A percentile compares a stretch with the other conserved stretches of the same genome.
Conservation (phyloP, 306 rosid species). For the Trichosanthes truncata region DNA sequence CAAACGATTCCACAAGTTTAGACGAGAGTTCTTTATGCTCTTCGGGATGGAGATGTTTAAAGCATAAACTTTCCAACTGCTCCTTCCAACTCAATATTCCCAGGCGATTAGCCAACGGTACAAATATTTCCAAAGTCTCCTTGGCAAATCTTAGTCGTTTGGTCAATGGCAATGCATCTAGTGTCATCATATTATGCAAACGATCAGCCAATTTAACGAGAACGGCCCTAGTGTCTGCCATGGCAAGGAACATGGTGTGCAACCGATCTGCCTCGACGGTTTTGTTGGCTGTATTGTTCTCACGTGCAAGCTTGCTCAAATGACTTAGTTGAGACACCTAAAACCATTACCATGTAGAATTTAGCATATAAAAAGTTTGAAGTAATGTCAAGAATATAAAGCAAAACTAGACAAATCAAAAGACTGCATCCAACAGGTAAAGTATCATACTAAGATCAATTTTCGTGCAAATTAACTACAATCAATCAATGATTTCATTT, state of each 20-base stretch:
- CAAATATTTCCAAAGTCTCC: conserved; percentile 91
- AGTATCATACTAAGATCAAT: not conserved
- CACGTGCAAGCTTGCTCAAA: conserved; percentile 93
- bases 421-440: not conserved
- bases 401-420: not conserved
- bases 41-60: conserved; percentile 69
- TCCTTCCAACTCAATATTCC: conserved; percentile 95
- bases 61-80: conserved; percentile 72
- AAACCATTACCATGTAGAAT: not conserved
- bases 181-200: conserved; percentile 86
- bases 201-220: conserved; percentile 92
- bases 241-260: conserved; percentile 94
- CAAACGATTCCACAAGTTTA: conserved; percentile 62
- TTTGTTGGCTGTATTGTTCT: conserved; percentile 75
- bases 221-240: conserved; percentile 96
- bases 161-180: conserved; percentile 62
- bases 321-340: conserved; percentile 92
- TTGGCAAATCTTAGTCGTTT: conserved; percentile 90
- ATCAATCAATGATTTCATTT: not conserved
- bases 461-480: not conserved
- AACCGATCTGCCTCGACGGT: conserved; percentile 82
- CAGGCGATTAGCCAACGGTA: conserved; percentile 86
- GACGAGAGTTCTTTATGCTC: conserved; percentile 62
- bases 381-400: not conserved
- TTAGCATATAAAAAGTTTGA: not conserved